Base-by-base conservation (phyloP, 352 stramenopile genomes). In the Pythium scleroteichum region DNA sequence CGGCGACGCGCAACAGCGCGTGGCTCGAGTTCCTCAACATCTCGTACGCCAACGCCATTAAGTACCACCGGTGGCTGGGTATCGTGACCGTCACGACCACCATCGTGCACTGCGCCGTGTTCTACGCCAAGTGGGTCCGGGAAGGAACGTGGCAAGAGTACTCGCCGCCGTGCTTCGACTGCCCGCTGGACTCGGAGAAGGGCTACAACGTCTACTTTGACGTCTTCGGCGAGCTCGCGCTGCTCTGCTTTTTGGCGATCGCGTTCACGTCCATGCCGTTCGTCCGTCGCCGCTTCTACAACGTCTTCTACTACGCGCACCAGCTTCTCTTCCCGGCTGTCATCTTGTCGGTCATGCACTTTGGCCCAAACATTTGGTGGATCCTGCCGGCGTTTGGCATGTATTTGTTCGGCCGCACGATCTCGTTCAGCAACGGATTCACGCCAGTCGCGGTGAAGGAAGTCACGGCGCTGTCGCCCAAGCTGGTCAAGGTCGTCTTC, bases 21-120 rank as follows among this genome's bases (percentile, higher is more conserved):
- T 80, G 72, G 72, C 71, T 77, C 56, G 69, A 75, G 22, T 70
- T 71, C 20, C 41, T 77, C 27, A 65, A 64, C 48, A 60, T 80
- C 40, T 73, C 72, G 24, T 77, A 74, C 51, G 55, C 69, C 12
- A 75, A 75, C 45, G 72, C 53, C 38, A 59, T 79, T 27, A 72
- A 72, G 40, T 79, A 75, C 54, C 72, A 79, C 41, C 68, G 68
- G 14, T 76, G 68, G 72, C 48, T 76, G 4, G 72, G 68, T 19
- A 50, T 69, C n/a, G 51, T 39, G 1, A 68, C 62, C 5, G 52
- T 80, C 16, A 5, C 71, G 20, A 62, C 47, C 12, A 45, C 60
- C 7, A n/a, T 67, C 2, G 14, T 66, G 4, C 71, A 79, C 26
- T 46, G 38, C 6, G 20, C 53, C 1, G 16, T 49, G 1, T 79